A percentile compares a stretch with the other conserved stretches of the same genome.
These are phyloP conservation scores for Linnemannia exigua DNA, from an alignment of 192 early-diverging fungal species.

Conservation along the genomic window DNA sequence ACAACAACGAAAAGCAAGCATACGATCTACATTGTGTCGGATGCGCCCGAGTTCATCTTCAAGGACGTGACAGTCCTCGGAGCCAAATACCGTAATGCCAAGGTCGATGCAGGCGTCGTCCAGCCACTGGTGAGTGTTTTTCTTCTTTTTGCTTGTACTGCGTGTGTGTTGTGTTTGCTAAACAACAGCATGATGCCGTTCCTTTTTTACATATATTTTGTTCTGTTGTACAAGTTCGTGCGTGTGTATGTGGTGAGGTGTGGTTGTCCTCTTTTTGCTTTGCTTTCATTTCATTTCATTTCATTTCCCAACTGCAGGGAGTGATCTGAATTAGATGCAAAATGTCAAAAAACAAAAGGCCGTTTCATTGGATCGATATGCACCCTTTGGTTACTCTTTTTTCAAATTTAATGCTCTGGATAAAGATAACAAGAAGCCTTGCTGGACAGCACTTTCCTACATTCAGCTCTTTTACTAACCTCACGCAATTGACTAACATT, in stretches of 20 bases:
- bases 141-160: background rate
- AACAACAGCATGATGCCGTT: background rate
- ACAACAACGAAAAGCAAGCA: conserved; percentile 29
- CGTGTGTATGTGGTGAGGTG: background rate
- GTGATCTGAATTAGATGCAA: background rate
- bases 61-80: conserved; percentile 61
- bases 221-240: conserved; percentile 6
- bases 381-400: background rate
- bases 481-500: background rate
- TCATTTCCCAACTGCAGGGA: background rate
- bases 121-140: conserved; percentile 56
- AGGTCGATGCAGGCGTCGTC: conserved; percentile 72
- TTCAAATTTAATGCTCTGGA: background rate
- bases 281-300: background rate
- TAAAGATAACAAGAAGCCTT: background rate
- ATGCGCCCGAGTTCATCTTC: conserved; percentile 69
- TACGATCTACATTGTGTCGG: conserved; percentile 65
- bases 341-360: background rate
- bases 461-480: background rate
- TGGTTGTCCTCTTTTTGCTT: conserved; percentile 5
- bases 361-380: conserved; percentile 4
- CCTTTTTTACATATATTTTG: too few species aligned
- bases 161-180: background rate
- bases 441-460: background rate
- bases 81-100: conserved; percentile 65